Base-by-base conservation (phyloP, 441 rosid genomes). In the Jatropha podagrica region DNA sequence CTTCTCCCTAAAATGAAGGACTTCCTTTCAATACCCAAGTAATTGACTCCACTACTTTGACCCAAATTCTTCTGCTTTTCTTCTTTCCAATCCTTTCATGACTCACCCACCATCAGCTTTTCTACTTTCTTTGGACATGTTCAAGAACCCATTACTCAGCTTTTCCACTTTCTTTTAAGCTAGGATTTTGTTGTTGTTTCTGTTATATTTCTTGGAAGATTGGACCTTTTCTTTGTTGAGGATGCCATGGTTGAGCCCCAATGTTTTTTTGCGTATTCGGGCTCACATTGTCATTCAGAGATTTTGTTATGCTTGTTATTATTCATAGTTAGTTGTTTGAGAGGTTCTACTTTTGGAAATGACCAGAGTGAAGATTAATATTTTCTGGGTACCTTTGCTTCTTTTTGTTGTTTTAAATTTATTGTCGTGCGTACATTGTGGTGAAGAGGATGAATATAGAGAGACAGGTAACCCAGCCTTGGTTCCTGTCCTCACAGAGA, bases 371-470 rank as follows among this genome's bases (percentile, higher is more conserved):
- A 78, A 76, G 73, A 81, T 76, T 63, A 76, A 66, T 3, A 75
- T 74, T 73, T 68, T 74, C 76, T 58, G 81, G 83, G 63, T 75
- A 44, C 80, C 74, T 70, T 74, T 84, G 70, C 76, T 82, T 75
- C 72, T 88, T 23, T 37, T 83, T 73, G 49, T 82, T 73, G 79
- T 74, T 72, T 82, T 84, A 73, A 61, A 76, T 78, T 66, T 81
- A 23, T 44, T 85, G 37, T 78, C 81, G 8, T 74, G 67, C 61
- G 78, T 78, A 63, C 12, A 64, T 73, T 81, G 83, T 61, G 71
- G 82, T 27, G 89, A 86, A 27, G 95, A 81, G 63, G 93, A 84
- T 81, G 97, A 87, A 61, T 89, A 85, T 75, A 85, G 91, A 67
- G 78, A 82, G 76, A 87, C 90, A 42, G 86, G 88, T 23, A 65